Base-by-base conservation (phyloP, 768 basidiomycete species). In the Tricholoma matsutake region DNA sequence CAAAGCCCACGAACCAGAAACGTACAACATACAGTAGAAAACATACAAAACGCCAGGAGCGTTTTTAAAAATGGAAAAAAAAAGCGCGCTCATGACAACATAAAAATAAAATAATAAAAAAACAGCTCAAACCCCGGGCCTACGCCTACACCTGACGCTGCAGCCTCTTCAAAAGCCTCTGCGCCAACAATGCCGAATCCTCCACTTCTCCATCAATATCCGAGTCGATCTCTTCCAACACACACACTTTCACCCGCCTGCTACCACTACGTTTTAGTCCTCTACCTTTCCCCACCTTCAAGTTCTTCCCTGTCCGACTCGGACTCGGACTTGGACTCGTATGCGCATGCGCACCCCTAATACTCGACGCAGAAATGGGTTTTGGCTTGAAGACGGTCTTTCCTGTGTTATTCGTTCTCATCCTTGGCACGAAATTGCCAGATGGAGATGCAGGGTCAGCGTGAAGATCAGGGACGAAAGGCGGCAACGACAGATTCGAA, bases 121-220 rank as follows among this genome's bases (percentile, higher is more conserved):
- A 49, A 49, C 11, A 28, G 28, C 18, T 29, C 51, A n/a, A 8
- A 2, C 8, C 16, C n/a, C 51, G 4, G 18, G 14, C 8, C 29
- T 20, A n/a, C n/a, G n/a, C n/a, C 51, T 5, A 13, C 7, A 7
- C 51, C 9, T 32, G 29, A 3, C 51, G 5, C 31, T 53, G 51
- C 35, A 56, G 22, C 20, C 54, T 39, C 54, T 35, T 56, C 54
- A 56, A 56, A 25, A 56, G 41, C 35, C 16, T 56, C 54, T 56
- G 54, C 20, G 54, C 34, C 54, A 56, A 56, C 54, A 43, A 14
- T 18, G 54, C 31, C 22, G 22, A 25, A 54, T 54, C 53, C 28
- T 54, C 53, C 53, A 32, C 29, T 1, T 54, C 34, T 13, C 18
- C 52, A 25, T 25, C 22, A 25, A 25, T 25, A 3, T 25, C 22